Evolutionary conservation across 257 asterid species (phyloP).

Genomic region (Solanum acaule): DNA sequence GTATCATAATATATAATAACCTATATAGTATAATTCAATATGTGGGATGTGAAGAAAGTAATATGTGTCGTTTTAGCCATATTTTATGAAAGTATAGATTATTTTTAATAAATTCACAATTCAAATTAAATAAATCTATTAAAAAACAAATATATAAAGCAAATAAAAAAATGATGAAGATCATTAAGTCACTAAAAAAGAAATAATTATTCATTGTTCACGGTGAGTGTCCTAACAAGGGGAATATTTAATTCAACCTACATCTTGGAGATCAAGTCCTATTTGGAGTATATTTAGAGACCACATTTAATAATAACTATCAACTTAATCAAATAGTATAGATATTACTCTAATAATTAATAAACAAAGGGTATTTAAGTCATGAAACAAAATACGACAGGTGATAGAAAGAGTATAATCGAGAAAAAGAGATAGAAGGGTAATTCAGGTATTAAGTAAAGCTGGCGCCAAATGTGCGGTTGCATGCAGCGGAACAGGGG

Average conservation of each 20-base stretch:
- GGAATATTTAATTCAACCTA: neutral
- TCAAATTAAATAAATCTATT: neutral
- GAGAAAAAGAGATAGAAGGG: neutral
- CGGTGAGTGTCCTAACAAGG: neutral
- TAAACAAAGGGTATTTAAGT: neutral
- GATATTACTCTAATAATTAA: neutral
- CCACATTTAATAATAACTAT: neutral
- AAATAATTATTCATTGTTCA: neutral
- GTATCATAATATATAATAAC: too few relatives aligned
- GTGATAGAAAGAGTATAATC: neutral
- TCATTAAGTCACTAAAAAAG: too few relatives aligned
- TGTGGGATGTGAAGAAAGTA: too few relatives aligned
- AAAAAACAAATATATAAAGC: too few relatives aligned
- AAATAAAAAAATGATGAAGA: neutral
- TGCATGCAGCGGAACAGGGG: slow-evolving; percentile 16
- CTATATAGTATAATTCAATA: too few relatives aligned
- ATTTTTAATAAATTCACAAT: too few relatives aligned
- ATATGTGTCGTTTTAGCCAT: too few relatives aligned
- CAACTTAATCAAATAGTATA: neutral
- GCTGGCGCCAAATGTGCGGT: slow-evolving; percentile 16
- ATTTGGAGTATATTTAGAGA: too few relatives aligned
- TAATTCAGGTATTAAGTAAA: neutral
- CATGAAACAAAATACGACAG: neutral
- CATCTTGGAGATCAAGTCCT: neutral
- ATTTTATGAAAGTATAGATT: too few relatives aligned